phyloP scores from a whole-genome alignment of 495 filamentous ascomycete genomes.

The Beverwykella pulmonaria region DNA sequence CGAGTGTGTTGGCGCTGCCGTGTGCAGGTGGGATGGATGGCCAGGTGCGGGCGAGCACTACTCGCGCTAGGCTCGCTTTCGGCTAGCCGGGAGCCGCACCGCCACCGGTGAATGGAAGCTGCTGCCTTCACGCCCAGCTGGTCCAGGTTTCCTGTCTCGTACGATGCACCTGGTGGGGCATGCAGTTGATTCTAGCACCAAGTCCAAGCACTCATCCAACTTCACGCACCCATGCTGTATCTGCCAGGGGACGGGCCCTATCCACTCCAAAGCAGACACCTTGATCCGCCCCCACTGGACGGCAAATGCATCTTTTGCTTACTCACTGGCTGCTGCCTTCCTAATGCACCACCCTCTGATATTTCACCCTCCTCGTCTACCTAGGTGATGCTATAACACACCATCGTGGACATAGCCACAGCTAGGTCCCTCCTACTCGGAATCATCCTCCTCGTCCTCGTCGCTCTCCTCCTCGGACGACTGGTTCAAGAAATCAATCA shows the following conservation, averaged over 20 bases:
- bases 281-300: no score
- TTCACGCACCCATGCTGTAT: no score
- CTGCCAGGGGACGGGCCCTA: no score
- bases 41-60: neutral
- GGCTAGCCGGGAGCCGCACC: neutral
- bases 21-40: neutral
- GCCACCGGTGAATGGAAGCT: slow-evolving; percentile 4
- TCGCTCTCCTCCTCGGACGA: slow-evolving; percentile 78
- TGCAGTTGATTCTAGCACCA: no score
- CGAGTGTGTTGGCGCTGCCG: neutral
- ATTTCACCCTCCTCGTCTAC: neutral
- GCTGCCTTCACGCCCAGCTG: neutral
- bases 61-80: neutral
- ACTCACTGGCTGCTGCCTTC: neutral
- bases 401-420: neutral
- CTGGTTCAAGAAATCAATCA: slow-evolving; percentile 85
- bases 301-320: neutral
- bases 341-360: neutral
- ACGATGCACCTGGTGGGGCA: neutral
- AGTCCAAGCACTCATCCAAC: no score
- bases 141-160: neutral
- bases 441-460: slow-evolving; percentile 60
- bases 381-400: neutral
- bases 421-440: slow-evolving; percentile 15
- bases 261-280: neutral